phyloP scores from a whole-genome alignment of 176 grass and related monocot species.

The Avena sativa region DNA sequence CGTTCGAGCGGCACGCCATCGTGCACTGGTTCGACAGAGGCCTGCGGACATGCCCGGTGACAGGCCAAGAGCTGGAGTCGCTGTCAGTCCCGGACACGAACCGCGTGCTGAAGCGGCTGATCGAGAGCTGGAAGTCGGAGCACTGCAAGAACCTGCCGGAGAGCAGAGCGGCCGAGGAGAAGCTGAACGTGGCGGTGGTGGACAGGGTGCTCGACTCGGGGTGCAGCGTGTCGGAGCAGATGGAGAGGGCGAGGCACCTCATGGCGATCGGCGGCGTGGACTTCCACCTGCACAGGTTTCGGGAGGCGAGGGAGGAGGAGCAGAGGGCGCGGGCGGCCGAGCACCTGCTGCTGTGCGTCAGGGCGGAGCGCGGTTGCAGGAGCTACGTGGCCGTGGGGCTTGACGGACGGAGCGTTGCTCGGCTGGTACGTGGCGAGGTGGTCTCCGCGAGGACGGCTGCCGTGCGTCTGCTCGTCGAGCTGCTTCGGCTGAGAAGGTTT shows the following conservation, averaged over 20 bases:
- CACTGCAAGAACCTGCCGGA: slow-evolving; percentile 33
- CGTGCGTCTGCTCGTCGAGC: slow-evolving; percentile 49
- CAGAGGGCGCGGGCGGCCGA: slow-evolving; percentile 40
- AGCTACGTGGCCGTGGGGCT: slow-evolving; percentile 55
- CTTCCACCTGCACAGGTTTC: slow-evolving; percentile 51
- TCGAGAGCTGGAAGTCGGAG: slow-evolving; percentile 53
- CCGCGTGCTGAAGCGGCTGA: slow-evolving; percentile 50
- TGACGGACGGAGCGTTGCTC: slow-evolving; percentile 30
- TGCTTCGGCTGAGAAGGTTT: slow-evolving; percentile 58
- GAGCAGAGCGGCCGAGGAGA: neutral
- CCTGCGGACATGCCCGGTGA: slow-evolving; percentile 42
- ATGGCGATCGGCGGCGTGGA: slow-evolving; percentile 62
- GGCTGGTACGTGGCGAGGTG: slow-evolving; percentile 47
- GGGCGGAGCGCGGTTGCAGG: slow-evolving; percentile 59
- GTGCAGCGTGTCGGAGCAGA: slow-evolving; percentile 33
- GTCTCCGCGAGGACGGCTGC: slow-evolving; percentile 32
- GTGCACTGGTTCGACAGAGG: slow-evolving; percentile 53
- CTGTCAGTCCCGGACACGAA: slow-evolving; percentile 48
- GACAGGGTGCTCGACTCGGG: slow-evolving; percentile 14
- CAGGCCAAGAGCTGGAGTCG: slow-evolving; percentile 41
- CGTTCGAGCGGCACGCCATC: slow-evolving; percentile 59
- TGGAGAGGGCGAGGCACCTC: slow-evolving; percentile 53
- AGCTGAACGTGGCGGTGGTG: neutral
- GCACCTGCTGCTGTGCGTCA: slow-evolving; percentile 55
- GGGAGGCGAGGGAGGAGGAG: slow-evolving; percentile 24